These are phyloP conservation scores for Scedosporium apiospermum DNA, from an alignment of 2,329 filamentous ascomycete species.

Conservation along the genomic window DNA sequence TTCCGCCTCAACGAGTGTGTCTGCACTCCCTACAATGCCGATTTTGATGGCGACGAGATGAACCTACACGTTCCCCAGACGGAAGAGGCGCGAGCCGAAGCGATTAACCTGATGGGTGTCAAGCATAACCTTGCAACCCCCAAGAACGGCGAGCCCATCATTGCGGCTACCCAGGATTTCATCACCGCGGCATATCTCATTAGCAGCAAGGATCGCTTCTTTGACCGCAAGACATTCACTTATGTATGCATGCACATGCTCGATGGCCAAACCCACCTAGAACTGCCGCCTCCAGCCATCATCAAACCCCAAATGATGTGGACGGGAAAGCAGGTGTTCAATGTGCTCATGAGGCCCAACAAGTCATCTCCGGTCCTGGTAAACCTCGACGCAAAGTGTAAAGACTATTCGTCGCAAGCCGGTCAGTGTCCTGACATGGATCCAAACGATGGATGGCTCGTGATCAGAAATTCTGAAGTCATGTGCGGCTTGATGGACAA, in stretches of 20 bases:
- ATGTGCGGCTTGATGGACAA: conserved; percentile 99
- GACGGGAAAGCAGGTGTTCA: conserved; percentile 97
- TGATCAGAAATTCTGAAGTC: conserved; percentile 90
- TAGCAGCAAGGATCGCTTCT: conserved; percentile 89
- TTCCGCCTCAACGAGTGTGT: conserved; percentile 98
- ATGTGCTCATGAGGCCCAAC: conserved; percentile 82
- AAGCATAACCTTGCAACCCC: conserved; percentile 94
- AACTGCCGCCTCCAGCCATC: conserved; percentile 79
- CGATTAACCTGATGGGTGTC: conserved; percentile 93
- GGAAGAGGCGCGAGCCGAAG: conserved; percentile 90
- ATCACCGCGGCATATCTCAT: conserved; percentile 90
- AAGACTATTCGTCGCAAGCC: conserved; percentile 60
- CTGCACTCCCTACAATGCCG: conserved; percentile 95
- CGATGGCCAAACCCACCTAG: conserved; percentile 64
- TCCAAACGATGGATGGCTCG: conserved; percentile 80
- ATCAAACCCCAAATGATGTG: conserved; percentile 79
- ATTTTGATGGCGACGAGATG: conserved; percentile 99
- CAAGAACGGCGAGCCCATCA: conserved; percentile 96
- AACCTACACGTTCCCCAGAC: conserved; percentile 97
- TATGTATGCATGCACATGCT: conserved; percentile 94
- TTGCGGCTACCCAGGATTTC: conserved; percentile 98
- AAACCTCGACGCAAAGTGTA: conserved; percentile 88
- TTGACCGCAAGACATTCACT: conserved; percentile 77
- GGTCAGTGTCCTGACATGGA: conserved; percentile 61
- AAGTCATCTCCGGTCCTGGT: conserved; percentile 72